Evolutionary conservation across 2,329 filamentous ascomycete genomes (phyloP).

Genomic region (Emericellopsis atlantica): DNA sequence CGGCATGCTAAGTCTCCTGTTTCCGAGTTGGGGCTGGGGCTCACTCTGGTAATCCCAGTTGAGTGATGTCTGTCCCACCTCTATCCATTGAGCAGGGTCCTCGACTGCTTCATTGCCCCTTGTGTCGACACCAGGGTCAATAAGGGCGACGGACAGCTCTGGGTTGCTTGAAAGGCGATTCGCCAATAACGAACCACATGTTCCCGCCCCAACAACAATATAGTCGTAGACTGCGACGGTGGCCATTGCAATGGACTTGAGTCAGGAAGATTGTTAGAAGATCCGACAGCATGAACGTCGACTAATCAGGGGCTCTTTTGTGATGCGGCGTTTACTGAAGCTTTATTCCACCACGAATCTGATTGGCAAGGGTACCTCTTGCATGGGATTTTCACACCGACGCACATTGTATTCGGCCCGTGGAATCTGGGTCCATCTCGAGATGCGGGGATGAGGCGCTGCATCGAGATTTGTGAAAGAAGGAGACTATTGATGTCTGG

Average conservation of each 20-base stretch:
- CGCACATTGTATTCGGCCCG: too few species aligned
- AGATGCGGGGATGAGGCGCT: too few species aligned
- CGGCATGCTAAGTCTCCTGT: slow-evolving; percentile 17
- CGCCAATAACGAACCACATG: slow-evolving; percentile 21
- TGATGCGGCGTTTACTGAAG: too few species aligned
- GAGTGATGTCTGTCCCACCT: slow-evolving; percentile 4
- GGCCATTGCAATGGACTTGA: neutral
- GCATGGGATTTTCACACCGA: too few species aligned
- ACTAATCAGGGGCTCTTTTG: too few species aligned
- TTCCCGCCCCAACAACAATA: slow-evolving; percentile 23
- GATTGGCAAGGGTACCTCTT: too few species aligned
- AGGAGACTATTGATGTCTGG: too few species aligned
- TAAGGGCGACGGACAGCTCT: slow-evolving; percentile 16
- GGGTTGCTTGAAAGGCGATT: slow-evolving; percentile 21
- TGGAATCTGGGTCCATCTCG: too few species aligned
- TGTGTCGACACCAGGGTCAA: slow-evolving; percentile 23
- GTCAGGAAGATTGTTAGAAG: too few species aligned
- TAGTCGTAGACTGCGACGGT: slow-evolving; percentile 16
- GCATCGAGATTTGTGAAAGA: too few species aligned
- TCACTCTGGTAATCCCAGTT: slow-evolving; percentile 21
- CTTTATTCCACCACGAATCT: too few species aligned
- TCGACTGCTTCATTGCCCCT: slow-evolving; percentile 19
- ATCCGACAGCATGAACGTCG: too few species aligned
- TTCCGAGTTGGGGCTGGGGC: slow-evolving; percentile 15
- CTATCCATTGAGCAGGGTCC: slow-evolving; percentile 12